phyloP scores from a whole-genome alignment of 306 rosid species.

The Citrullus colocynthis region DNA sequence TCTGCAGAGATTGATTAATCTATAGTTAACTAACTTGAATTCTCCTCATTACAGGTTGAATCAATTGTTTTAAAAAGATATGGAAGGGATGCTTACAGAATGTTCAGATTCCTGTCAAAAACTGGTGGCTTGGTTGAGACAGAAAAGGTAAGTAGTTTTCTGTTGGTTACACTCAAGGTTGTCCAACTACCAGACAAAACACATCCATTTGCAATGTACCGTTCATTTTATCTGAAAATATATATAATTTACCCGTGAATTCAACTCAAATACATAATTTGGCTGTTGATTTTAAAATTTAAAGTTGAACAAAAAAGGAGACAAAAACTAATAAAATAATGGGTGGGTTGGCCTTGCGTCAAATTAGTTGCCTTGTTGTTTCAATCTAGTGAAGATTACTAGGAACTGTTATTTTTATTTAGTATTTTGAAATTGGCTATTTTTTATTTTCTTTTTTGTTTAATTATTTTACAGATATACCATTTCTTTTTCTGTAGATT shows the following conservation, averaged over 20 bases:
- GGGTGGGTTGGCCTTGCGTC: background rate
- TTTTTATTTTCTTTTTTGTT: background rate
- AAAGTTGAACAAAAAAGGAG: background rate
- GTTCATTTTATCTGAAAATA: background rate
- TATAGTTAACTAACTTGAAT: conserved; percentile 2
- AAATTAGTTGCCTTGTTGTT: background rate
- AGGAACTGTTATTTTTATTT: background rate
- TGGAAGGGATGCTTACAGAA: conserved; percentile 70
- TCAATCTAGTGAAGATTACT: background rate
- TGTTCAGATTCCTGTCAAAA: conserved; percentile 68
- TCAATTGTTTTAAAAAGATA: conserved; percentile 65
- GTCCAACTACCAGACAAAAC: background rate
- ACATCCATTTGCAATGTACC: background rate
- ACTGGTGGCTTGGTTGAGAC: conserved; percentile 44
- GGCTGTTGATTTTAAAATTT: background rate
- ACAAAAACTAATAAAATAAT: background rate
- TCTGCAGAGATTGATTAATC: conserved; percentile 4
- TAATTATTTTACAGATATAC: background rate
- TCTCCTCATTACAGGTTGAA: conserved; percentile 54
- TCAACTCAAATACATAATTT: background rate
- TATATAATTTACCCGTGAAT: background rate
- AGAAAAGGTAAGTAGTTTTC: conserved; percentile 42
- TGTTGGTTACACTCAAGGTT: background rate
- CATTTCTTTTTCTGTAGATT: conserved; percentile 27
- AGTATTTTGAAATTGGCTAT: background rate